Base-by-base conservation (phyloP, 139 green algal genomes). In the Chlamydomonas sphaeroides region DNA sequence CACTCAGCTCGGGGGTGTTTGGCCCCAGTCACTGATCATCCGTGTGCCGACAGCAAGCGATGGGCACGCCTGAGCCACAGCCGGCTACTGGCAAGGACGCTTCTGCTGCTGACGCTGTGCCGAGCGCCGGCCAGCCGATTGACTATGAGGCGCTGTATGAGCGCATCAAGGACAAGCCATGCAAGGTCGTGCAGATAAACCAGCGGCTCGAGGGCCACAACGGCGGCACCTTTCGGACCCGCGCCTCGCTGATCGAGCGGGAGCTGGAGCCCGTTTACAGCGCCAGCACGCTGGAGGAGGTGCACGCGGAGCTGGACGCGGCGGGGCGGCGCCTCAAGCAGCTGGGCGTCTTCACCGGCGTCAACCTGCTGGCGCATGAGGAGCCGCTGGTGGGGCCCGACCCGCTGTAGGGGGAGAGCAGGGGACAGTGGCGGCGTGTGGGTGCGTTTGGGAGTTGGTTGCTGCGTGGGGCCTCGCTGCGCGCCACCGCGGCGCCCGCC, bases 241-340 rank as follows among this genome's bases (percentile, higher is more conserved):
- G 70, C 32, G 20, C 83, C 26, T 33, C 76, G 51, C 18, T 90
- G 18, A 85, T 90, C 17, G 78, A 90, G 32, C 78, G 87, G 0
- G 87, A 90, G 68, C 73, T 90, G 41, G 71, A 85, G 51, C 70
- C 65, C 25, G 75, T 96, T 30, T 78, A 90, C 45, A 71, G 89
- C 1, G 89, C 87, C 0, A 35, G 66, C n/a, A 94, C 90, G 0
- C 69, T 96, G 71, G 89, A 94, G 49, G 93, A 96, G 65, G 88
- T 96, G 41, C 89, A 94, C 59, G 73, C 89, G 21, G 88, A 82
- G 5, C 45, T 95, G 36, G 77, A 94, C 65, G 80, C 87, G 25
- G 89, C 87, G 10, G 87, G 91, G 23, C 66, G 83, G 8, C 79
- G 90, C 36, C 82, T 96, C 36, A 85, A 91, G 69, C 83, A 84